phyloP scores from a whole-genome alignment of 495 filamentous ascomycete genomes.

The Pyrenopolyporus hunteri region DNA sequence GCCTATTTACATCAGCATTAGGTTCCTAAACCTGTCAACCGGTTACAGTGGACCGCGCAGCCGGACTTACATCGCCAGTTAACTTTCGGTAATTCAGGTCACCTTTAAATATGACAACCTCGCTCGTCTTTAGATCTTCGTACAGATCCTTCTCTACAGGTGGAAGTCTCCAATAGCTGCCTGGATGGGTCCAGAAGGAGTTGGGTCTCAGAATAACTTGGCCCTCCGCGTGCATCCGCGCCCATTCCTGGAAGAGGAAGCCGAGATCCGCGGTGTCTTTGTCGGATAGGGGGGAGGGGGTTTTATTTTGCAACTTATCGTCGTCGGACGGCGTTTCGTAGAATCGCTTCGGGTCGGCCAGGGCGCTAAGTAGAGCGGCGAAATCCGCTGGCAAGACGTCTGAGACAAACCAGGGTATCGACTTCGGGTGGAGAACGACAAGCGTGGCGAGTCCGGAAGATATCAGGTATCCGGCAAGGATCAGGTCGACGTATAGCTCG shows the following conservation, averaged over 20 bases:
- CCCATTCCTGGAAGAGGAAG: conserved; percentile 85
- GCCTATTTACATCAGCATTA: conserved; percentile 55
- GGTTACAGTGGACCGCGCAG: background rate
- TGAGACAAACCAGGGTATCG: conserved; percentile 96
- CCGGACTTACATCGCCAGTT: conserved; percentile 76
- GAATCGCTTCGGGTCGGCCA: conserved; percentile 76
- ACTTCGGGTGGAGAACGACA: conserved; percentile 91
- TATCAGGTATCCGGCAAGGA: conserved; percentile 87
- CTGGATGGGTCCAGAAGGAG: conserved; percentile 85
- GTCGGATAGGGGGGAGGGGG: conserved; percentile 64
- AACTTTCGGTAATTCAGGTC: conserved; percentile 96
- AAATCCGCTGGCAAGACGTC: conserved; percentile 91
- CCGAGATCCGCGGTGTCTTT: conserved; percentile 68
- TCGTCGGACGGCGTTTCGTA: conserved; percentile 76
- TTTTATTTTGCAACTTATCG: conserved; percentile 58
- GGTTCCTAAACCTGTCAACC: background rate
- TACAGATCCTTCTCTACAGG: conserved; percentile 66
- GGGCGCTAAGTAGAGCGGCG: conserved; percentile 72
- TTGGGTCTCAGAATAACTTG: conserved; percentile 81
- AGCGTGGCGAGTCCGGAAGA: conserved; percentile 80
- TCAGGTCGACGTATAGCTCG: conserved; percentile 92
- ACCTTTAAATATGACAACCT: conserved; percentile 96
- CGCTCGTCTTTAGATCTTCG: conserved; percentile 79
- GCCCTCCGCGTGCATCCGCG: conserved; percentile 76
- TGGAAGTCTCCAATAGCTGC: conserved; percentile 86